Percentiles rank a stretch among this genome's conserved stretches.
Evolutionary conservation across 2,329 filamentous ascomycete genomes (phyloP).

Genomic region (Ophiognomonia clavigignenti-juglandacearum): DNA sequence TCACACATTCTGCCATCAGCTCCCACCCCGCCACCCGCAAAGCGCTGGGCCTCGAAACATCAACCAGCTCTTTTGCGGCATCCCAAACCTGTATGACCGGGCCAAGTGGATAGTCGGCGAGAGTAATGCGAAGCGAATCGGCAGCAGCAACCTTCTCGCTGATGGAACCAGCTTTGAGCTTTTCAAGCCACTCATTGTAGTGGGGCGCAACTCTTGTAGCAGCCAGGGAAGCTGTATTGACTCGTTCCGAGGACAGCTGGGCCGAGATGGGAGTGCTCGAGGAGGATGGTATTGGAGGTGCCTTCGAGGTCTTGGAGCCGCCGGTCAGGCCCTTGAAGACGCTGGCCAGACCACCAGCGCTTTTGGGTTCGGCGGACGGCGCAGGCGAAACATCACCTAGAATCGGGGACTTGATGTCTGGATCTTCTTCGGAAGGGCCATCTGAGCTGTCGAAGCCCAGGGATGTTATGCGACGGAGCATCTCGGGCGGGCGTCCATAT

Average conservation of each 20-base stretch:
- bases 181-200: constrained; percentile 50
- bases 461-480: constrained; percentile 39
- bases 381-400: constrained; percentile 46
- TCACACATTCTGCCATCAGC: constrained; percentile 60
- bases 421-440: constrained; percentile 25
- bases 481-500: constrained; percentile 28
- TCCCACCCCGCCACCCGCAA: constrained; percentile 60
- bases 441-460: constrained; percentile 37
- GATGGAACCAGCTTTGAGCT: constrained; percentile 47
- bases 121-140: constrained; percentile 48
- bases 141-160: constrained; percentile 54
- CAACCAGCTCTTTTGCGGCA: constrained; percentile 60
- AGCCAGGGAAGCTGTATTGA: constrained; percentile 33
- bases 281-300: constrained; percentile 38
- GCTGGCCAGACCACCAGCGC: constrained; percentile 52
- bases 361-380: constrained; percentile 50
- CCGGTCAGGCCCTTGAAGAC: constrained; percentile 58
- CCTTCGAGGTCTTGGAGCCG: constrained; percentile 49
- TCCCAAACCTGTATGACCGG: constrained; percentile 61
- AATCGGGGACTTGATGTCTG: constrained; percentile 55
- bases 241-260: constrained; percentile 39
- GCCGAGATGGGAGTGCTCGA: constrained; percentile 25
- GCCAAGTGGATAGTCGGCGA: constrained; percentile 55
- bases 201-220: constrained; percentile 42
- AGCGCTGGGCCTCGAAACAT: constrained; percentile 46